Conservation (phyloP, 2,329 filamentous ascomycete species). For the Alternaria ethzedia region DNA sequence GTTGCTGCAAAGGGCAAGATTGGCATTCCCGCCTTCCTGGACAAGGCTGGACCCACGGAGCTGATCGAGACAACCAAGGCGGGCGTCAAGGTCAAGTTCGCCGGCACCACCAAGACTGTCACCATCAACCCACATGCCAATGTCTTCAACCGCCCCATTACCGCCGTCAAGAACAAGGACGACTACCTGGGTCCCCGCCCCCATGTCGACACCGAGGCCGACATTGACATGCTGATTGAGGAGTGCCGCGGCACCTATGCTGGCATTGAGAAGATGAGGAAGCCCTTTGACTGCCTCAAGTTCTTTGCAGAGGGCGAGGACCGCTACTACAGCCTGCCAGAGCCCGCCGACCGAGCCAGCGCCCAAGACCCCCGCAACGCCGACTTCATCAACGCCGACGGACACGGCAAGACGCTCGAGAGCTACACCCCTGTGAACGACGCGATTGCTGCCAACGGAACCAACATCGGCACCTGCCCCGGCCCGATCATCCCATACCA, state of each 20-base stretch:
- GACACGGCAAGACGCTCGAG: slow-evolving; percentile 48
- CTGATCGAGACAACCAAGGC: slow-evolving; percentile 50
- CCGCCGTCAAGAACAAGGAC: slow-evolving; percentile 58
- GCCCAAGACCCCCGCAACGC: slow-evolving; percentile 51
- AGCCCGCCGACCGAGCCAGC: slow-evolving; percentile 49
- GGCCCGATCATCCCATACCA: slow-evolving; percentile 64
- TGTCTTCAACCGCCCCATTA: slow-evolving; percentile 61
- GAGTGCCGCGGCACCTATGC: slow-evolving; percentile 60
- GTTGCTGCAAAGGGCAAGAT: slow-evolving; percentile 50
- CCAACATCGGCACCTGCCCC: slow-evolving; percentile 57
- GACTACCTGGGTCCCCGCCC: slow-evolving; percentile 60
- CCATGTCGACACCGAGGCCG: slow-evolving; percentile 60
- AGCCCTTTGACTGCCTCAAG: slow-evolving; percentile 60
- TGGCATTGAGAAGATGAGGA: slow-evolving; percentile 63
- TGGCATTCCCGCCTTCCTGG: slow-evolving; percentile 50
- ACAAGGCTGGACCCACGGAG: slow-evolving; percentile 50
- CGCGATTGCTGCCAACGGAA: slow-evolving; percentile 47
- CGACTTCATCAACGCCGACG: slow-evolving; percentile 53
- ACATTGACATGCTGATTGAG: slow-evolving; percentile 59
- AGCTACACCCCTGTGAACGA: slow-evolving; percentile 48
- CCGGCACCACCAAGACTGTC: slow-evolving; percentile 49
- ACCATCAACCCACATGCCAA: slow-evolving; percentile 61
- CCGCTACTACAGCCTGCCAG: slow-evolving; percentile 59
- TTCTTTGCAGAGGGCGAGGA: slow-evolving; percentile 58
- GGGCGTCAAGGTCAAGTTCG: slow-evolving; percentile 52